Percentiles rank a stretch among this genome's conserved stretches.
Evolutionary conservation across 75 land plant species (phyloP).

Genomic region (Sequoiadendron giganteum): DNA sequence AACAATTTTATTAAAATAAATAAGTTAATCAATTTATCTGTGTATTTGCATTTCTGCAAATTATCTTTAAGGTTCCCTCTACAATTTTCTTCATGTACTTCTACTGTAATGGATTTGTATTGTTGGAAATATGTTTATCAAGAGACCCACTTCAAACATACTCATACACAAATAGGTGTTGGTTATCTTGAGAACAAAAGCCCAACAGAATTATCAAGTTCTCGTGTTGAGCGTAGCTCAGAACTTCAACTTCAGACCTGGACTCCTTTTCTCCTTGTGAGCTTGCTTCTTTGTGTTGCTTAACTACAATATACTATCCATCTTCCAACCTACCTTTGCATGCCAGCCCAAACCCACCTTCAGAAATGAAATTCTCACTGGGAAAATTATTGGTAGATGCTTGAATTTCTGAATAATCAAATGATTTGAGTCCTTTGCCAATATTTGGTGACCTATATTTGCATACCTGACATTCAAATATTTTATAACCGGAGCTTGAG

Average conservation of each 20-base stretch:
- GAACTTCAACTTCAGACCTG: conserved; percentile 52
- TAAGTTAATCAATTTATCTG: too few species aligned
- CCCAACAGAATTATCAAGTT: conserved; percentile 64
- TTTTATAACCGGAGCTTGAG: not conserved
- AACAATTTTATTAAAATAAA: too few species aligned
- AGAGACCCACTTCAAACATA: conserved; percentile 67
- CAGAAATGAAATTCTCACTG: conserved; percentile 48
- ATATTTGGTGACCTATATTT: conserved; percentile 16
- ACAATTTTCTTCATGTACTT: conserved; percentile 44
- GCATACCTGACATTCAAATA: conserved; percentile 8
- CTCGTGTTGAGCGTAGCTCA: conserved; percentile 64
- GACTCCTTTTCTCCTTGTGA: conserved; percentile 50
- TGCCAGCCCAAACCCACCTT: conserved; percentile 66
- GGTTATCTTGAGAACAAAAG: conserved; percentile 41
- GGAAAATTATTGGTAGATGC: conserved; percentile 49
- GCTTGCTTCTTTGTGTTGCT: conserved; percentile 62
- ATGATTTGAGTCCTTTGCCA: conserved; percentile 16
- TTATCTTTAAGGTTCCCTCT: conserved; percentile 24
- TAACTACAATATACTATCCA: conserved; percentile 58
- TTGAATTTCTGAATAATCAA: conserved; percentile 34
- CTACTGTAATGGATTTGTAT: conserved; percentile 31
- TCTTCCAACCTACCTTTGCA: conserved; percentile 42
- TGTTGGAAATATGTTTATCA: conserved; percentile 46
- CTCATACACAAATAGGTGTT: conserved; percentile 66
- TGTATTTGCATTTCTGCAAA: too few species aligned